These are phyloP conservation scores for Phytopythium kandeliae DNA, from an alignment of 352 stramenopile species.

Conservation along the genomic window DNA sequence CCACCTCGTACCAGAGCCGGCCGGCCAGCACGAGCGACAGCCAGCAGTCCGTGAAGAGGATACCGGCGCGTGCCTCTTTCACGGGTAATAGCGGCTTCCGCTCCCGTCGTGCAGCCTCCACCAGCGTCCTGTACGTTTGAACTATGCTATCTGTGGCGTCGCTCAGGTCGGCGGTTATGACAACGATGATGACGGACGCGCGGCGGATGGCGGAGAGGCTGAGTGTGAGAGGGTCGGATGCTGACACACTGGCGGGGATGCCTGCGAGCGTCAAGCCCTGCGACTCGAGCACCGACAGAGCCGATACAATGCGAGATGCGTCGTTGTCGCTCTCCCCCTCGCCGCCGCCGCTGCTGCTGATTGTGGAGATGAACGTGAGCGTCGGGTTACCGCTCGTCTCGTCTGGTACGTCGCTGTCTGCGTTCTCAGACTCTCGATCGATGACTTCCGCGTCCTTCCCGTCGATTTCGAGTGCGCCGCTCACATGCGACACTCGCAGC, in stretches of 20 bases:
- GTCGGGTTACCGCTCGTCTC: neutral
- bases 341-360: neutral
- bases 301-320: neutral
- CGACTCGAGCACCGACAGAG: constrained; percentile 4
- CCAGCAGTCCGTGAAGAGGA: constrained; percentile 21
- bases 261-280: neutral
- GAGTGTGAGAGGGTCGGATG: neutral
- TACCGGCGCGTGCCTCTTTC: constrained; percentile 22
- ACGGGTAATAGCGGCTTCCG: constrained; percentile 35
- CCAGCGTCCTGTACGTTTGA: constrained; percentile 20
- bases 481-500: neutral
- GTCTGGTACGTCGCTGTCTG: too few relatives aligned
- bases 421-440: too few relatives aligned
- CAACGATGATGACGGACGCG: constrained; percentile 21
- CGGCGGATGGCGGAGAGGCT: neutral
- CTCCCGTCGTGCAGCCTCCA: constrained; percentile 31
- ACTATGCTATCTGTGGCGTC: neutral
- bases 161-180: constrained; percentile 28
- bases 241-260: neutral
- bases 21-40: constrained; percentile 39
- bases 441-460: neutral
- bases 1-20: constrained; percentile 52
- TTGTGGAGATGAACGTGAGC: constrained; percentile 1
- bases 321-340: neutral
- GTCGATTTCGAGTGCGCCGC: neutral